Base-by-base conservation (phyloP, 2,329 filamentous ascomycete genomes). In the Pyrenochaeta sp. region DNA sequence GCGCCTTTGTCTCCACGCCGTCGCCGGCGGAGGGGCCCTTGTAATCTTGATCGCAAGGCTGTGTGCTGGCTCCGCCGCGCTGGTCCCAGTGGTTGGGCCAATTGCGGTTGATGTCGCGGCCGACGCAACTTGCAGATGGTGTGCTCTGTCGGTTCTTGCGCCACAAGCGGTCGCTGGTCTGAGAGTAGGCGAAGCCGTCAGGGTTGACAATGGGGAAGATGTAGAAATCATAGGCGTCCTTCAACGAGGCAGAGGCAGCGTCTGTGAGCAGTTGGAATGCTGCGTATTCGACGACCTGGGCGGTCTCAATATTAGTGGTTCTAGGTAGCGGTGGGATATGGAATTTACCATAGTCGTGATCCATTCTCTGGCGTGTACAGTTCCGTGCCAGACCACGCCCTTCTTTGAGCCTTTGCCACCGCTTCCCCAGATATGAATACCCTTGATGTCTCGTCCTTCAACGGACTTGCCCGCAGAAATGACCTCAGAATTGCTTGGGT, bases 151-250 rank as follows among this genome's bases (percentile, higher is more conserved):
- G 61, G 60, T 77, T 77, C 65, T 77, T 77, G 49, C 75, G 64
- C 75, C 75, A 77, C 55, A 76, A 44, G 36, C 75, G 73, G 56
- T 76, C 69, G 40, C 51, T 71, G n/a, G 68, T 64, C 46, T 77
- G 75, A 3, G 71, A 67, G 63, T 71, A 76, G 39, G 71, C 68
- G 56, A 77, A 77, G 49, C 74, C 74, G 44, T 75, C 73, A 1
- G 74, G 74, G 61, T 76, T 76, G 20, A 75, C 71, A n/a, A 75
- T 63, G 7, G 74, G 73, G 56, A 75, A 68, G 60, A 90, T 81
- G 70, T 87, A 88, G 60, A 87, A 87, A 73, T 90, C 88, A 66
- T 86, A 88, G 49, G 79, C 83, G 71, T 88, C 80, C 20, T 89
- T 78, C 47, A 84, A 79, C 1, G 72, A 66, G 2, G 66, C 63